Evolutionary conservation across 768 basidiomycete species (phyloP).

Genomic region (Symmetrospora coprosmae): DNA sequence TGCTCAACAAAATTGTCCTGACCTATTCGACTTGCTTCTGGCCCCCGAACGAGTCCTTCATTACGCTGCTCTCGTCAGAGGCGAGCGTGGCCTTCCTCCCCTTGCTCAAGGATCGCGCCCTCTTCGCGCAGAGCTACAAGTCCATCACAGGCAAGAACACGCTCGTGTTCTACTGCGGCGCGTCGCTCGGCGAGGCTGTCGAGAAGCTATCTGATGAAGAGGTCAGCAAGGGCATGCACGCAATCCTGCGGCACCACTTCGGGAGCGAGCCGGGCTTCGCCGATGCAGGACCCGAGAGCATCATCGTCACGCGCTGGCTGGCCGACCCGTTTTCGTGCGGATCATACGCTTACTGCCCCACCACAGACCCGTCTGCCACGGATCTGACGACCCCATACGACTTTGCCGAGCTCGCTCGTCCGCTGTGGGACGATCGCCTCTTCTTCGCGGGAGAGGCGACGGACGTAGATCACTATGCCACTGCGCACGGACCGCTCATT

Average conservation of each 20-base stretch:
- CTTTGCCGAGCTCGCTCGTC: slow-evolving; percentile 4
- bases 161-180: slow-evolving; percentile 14
- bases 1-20: slow-evolving; percentile 17
- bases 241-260: slow-evolving; percentile 3
- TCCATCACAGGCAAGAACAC: slow-evolving; percentile 8
- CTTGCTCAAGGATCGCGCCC: neutral
- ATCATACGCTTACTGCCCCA: neutral
- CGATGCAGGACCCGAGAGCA: neutral
- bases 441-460: slow-evolving; percentile 18
- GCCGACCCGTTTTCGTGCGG: slow-evolving; percentile 11
- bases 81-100: slow-evolving; percentile 6
- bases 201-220: slow-evolving; percentile 14
- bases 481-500: slow-evolving; percentile 16
- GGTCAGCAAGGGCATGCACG: slow-evolving; percentile 3
- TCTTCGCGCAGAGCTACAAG: slow-evolving; percentile 12
- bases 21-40: slow-evolving; percentile 15
- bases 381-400: slow-evolving; percentile 7
- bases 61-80: slow-evolving; percentile 3
- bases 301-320: slow-evolving; percentile 13
- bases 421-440: neutral
- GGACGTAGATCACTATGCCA: slow-evolving; percentile 10
- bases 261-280: neutral
- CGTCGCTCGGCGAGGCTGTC: neutral
- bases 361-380: neutral
- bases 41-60: neutral